Base-by-base conservation (phyloP, 2,329 filamentous ascomycete species). In the Metarhizium sp. region DNA sequence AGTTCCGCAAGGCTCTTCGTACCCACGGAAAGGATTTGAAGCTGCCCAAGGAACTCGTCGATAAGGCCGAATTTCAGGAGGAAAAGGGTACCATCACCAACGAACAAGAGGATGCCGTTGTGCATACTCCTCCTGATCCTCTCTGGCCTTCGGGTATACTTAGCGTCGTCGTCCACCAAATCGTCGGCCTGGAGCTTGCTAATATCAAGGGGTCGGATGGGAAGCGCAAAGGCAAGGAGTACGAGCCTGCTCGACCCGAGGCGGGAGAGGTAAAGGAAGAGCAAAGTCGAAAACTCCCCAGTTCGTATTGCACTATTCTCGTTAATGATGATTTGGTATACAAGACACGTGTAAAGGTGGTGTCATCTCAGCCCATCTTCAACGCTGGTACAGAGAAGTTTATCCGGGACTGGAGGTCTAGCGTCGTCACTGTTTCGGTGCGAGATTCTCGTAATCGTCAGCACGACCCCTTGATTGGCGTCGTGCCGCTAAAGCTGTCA, bases 351-450 rank as follows among this genome's bases (percentile, higher is more conserved):
- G 84, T 90, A 40, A 97, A 99, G 76, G 92, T 92, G 4, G 88
- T 95, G 7, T 95, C 88, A 40, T 95, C 90, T 53, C 92, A 95
- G 68, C 94, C 94, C 1, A 96, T 97, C 60, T 97, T 96, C 79
- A 96, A 97, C 63, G 92, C 94, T 3, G 92, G 92, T 57, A 96
- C 92, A 0, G 94, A 99, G 67, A 83, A 87, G 13, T 97, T 97
- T 63, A 76, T 97, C 34, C 86, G 92, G 25, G 92, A 99, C 66
- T 99, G 94, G 94, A 81, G 90, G 59, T 94, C 89, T 18, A 80
- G 82, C 49, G 88, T 96, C 56, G 80, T 95, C 54, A 96, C 92
- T 0, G 79, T 97, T 51, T 88, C 90, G 1, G 91, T 96, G 16
- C 87, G 94, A 30, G 92, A 97, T 67, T 85, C 88, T 11, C 84